These are phyloP conservation scores for Sporothrix dimorphospora DNA, from an alignment of 2,329 filamentous ascomycete genomes.

Conservation along the genomic window DNA sequence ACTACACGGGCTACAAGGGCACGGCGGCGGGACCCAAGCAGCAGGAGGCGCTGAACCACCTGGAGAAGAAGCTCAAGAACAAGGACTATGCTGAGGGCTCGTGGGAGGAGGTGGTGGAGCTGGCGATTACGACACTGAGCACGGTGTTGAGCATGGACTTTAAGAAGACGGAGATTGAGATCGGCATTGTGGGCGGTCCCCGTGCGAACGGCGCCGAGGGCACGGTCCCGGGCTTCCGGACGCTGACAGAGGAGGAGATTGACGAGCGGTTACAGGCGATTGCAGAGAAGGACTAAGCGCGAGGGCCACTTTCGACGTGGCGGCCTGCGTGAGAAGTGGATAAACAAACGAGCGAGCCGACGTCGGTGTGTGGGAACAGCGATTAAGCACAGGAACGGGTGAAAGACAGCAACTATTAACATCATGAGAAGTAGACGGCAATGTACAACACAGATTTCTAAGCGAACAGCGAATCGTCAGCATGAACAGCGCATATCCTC, in stretches of 20 bases:
- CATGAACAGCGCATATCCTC: not conserved
- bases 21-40: conserved; percentile 97
- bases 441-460: conserved; percentile 20
- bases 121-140: conserved; percentile 93
- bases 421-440: conserved; percentile 16
- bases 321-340: conserved; percentile 17
- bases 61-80: conserved; percentile 99
- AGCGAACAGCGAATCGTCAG: not conserved
- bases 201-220: conserved; percentile 81
- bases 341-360: not conserved
- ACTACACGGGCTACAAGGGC: conserved; percentile 98
- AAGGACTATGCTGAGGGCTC: conserved; percentile 89
- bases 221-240: conserved; percentile 77
- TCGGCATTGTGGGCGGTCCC: conserved; percentile 93
- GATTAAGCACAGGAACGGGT: not conserved
- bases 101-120: conserved; percentile 97
- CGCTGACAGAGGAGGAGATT: conserved; percentile 95
- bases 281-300: conserved; percentile 88
- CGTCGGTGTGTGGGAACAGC: not conserved
- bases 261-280: conserved; percentile 98
- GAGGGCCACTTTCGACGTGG: not conserved
- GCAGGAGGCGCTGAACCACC: conserved; percentile 95
- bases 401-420: not conserved
- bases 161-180: conserved; percentile 98
- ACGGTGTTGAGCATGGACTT: conserved; percentile 98